Evolutionary conservation across 495 filamentous ascomycete species (phyloP), one percentile per base, ranked within the genome.

Genomic region (Ramalina intermedia): DNA sequence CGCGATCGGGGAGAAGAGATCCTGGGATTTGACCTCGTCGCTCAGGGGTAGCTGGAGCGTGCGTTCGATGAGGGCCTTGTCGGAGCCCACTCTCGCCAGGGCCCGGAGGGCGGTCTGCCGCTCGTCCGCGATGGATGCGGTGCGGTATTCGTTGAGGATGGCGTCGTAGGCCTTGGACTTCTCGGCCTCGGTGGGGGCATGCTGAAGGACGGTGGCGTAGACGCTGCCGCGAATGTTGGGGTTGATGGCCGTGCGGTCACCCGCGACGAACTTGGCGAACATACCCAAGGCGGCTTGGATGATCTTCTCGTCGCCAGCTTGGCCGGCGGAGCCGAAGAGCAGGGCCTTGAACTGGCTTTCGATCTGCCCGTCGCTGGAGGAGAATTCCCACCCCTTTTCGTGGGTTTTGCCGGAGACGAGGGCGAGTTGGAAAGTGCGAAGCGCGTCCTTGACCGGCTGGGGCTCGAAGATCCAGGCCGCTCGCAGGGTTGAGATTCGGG

Each of bases 101-200:
- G 78, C 79, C 54, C 91, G 85, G 33, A 98, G 76, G 0, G 90
- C 88, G n/a, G 87, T 91, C 59, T 93, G 94, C 65, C 89, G 85
- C 72, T 96, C 90, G 60, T 96, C 90, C 43, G 81, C 84, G 62
- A 84, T 94, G 43, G 72, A 77, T n/a, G 85, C 87, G n/a, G 75
- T 77, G 52, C 76, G 81, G 72, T 87, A 94, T 49, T 85, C 85
- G 62, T 90, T 71, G 40, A 91, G 65, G 33, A 98, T 70, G 23
- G 75, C 73, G 47, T 96, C 77, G 67, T 71, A 76, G 54, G 81
- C 79, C 64, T 77, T 75, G 50, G 73, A 67, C 36, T 77, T 77
- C 17, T 77, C 78, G 17, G 20, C 18, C 16, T 47, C 26, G n/a
- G 44, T 16, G 13, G 44, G 26, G 14, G 44, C 11, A 54, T 80